Percentiles rank a stretch among this genome's conserved stretches.
Conservation (phyloP, 139 green algal genomes). For the Tetraselmis striata region DNA sequence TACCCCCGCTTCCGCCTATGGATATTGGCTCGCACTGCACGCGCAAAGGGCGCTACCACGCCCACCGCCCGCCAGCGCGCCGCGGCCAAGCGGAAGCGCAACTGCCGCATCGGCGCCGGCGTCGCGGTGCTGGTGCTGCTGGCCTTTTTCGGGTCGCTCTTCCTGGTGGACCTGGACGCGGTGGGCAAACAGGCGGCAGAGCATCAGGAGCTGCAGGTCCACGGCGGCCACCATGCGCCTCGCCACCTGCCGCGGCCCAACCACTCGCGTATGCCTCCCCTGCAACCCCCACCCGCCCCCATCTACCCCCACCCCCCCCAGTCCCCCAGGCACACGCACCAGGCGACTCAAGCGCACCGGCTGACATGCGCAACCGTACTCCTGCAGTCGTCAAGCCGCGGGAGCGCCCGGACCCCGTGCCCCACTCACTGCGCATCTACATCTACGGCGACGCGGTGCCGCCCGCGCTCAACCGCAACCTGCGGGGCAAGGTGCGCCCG, state of each 20-base stretch:
- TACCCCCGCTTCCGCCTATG: too few relatives aligned
- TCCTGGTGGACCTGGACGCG: conserved; percentile 6
- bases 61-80: background rate
- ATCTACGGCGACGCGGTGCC: conserved; percentile 5
- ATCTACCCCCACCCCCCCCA: too few relatives aligned
- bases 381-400: background rate
- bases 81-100: background rate
- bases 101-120: background rate
- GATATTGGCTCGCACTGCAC: too few relatives aligned
- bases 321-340: too few relatives aligned
- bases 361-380: too few relatives aligned
- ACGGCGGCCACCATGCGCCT: background rate
- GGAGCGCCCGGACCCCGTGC: background rate
- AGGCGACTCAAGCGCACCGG: too few relatives aligned
- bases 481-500: background rate
- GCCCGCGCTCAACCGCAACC: background rate
- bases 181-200: background rate
- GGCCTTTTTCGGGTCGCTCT: conserved; percentile 1
- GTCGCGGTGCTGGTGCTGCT: background rate
- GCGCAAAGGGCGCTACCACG: background rate
- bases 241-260: background rate
- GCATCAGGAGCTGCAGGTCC: background rate
- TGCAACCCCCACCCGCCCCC: too few relatives aligned
- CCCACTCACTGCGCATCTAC: background rate
- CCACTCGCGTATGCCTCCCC: background rate